A percentile compares a stretch with the other conserved stretches of the same genome.
Evolutionary conservation across 2,329 filamentous ascomycete genomes (phyloP).

Genomic region (Beauveria sp.): DNA sequence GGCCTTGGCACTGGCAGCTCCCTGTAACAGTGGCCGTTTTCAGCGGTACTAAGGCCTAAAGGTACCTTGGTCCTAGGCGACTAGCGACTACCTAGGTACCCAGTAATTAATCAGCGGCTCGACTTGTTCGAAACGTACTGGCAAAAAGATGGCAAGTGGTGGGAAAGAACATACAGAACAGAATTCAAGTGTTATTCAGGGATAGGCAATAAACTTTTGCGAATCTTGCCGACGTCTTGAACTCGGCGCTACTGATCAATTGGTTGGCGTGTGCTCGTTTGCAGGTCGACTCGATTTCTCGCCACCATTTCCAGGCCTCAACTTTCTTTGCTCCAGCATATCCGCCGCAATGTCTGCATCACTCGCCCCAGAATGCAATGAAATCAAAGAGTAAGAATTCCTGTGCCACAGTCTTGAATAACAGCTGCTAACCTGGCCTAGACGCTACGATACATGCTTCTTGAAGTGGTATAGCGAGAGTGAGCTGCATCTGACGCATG

Average conservation of each 20-base stretch:
- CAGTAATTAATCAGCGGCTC: slow-evolving; percentile 5
- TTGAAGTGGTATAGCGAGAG: slow-evolving; percentile 99
- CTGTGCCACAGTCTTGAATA: not conserved
- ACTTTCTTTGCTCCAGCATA: slow-evolving; percentile 6
- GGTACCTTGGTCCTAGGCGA: too few species aligned
- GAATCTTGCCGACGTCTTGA: not conserved
- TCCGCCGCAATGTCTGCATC: slow-evolving; percentile 73
- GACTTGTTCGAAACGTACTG: not conserved
- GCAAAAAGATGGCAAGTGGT: not conserved
- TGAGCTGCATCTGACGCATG: slow-evolving; percentile 37
- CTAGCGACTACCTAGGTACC: not conserved
- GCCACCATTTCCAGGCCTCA: not conserved
- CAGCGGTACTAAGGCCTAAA: not conserved
- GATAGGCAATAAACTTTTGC: not conserved
- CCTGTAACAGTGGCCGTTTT: not conserved
- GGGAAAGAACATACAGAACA: not conserved
- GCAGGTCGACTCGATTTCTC: slow-evolving; percentile 11
- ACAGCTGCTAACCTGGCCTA: slow-evolving; percentile 28
- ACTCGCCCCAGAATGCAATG: slow-evolving; percentile 88
- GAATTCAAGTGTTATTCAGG: too few species aligned
- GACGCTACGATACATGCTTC: slow-evolving; percentile 94
- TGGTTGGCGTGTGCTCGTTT: not conserved
- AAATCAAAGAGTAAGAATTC: slow-evolving; percentile 76
- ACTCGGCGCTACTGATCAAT: not conserved
- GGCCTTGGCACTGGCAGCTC: not conserved